Evolutionary conservation across 768 basidiomycete species (phyloP), one percentile per base, ranked within the genome.

Genomic region (Suillus discolor): DNA sequence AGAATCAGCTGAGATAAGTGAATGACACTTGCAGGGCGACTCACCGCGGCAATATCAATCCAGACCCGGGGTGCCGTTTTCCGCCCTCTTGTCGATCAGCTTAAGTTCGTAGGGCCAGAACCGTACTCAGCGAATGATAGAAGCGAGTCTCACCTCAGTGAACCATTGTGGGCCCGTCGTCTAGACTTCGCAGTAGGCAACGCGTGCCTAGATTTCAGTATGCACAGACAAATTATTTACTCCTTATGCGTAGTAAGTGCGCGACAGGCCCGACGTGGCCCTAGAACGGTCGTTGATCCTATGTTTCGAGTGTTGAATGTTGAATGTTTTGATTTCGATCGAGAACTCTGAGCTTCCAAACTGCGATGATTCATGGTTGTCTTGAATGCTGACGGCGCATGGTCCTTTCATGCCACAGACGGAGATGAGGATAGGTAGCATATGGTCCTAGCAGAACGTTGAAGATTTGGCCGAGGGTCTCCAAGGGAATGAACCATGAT

Each of bases 401-500:
- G 31, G 54, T 55, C 31, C 16, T 20, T 54, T 54, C 31, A 20
- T 34, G 31, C 54, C 16, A n/a, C 11, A 34, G 54, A 34, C 54
- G 54, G 54, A 55, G 54, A 55, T 55, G 54, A 55, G 20, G 11
- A 12, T 7, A 36, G 34, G 54, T 34, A 31, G 31, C 54, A 55
- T 55, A 55, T 55, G 54, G 31, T n/a, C 20, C 54, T 20, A 34
- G 54, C 54, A 55, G 31, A 34, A 55, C 54, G 54, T 55, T 55
- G 54, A 31, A 34, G 20, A 55, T 11, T 34, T 54, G 51, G 16
- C 51, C 51, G 51, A 53, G 31, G 31, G 54, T 55, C 11, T n/a
- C 54, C 54, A 55, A 55, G 54, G 54, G 54, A 55, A 34, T 55
- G 12, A 55, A 6, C 34, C 11, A 2, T 18, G 28, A 20, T 54